These are phyloP conservation scores for Colletotrichum cereale DNA, from an alignment of 2,329 filamentous ascomycete genomes.

Conservation along the genomic window DNA sequence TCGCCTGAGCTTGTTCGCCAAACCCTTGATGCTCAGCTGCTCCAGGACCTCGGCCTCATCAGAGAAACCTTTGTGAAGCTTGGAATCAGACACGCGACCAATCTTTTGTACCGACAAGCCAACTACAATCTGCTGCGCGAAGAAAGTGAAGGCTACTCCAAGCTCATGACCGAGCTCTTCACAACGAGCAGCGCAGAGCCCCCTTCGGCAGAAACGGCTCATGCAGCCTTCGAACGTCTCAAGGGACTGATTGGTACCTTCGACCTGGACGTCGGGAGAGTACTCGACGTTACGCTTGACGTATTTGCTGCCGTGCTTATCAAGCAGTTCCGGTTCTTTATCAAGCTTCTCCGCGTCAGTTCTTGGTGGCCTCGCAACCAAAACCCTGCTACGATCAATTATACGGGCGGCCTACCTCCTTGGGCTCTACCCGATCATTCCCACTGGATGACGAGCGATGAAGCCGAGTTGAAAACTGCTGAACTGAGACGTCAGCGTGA, in stretches of 20 bases:
- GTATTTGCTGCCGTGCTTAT: constrained; percentile 95
- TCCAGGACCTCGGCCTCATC: constrained; percentile 83
- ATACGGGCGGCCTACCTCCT: constrained; percentile 77
- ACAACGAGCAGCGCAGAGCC: constrained; percentile 83
- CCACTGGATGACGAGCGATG: constrained; percentile 73
- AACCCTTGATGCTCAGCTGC: constrained; percentile 82
- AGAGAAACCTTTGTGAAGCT: constrained; percentile 86
- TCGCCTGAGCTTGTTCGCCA: constrained; percentile 80
- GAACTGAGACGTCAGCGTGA: constrained; percentile 76
- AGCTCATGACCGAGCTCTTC: constrained; percentile 95
- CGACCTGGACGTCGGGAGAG: constrained; percentile 94
- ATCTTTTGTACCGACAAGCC: constrained; percentile 92
- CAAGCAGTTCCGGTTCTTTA: constrained; percentile 93
- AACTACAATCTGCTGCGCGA: constrained; percentile 97
- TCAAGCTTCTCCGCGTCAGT: constrained; percentile 90
- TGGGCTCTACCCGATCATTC: constrained; percentile 85
- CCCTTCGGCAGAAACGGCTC: constrained; percentile 80
- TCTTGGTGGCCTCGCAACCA: constrained; percentile 93
- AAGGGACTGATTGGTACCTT: constrained; percentile 97
- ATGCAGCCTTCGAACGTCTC: constrained; percentile 89
- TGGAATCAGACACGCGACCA: constrained; percentile 90
- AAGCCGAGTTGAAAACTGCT: constrained; percentile 73
- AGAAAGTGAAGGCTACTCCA: constrained; percentile 96
- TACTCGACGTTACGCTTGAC: constrained; percentile 93
- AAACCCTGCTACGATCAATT: constrained; percentile 55